These are phyloP conservation scores for Nitzschia sp. DNA, from an alignment of 108 stramenopile genomes.

Conservation along the genomic window DNA sequence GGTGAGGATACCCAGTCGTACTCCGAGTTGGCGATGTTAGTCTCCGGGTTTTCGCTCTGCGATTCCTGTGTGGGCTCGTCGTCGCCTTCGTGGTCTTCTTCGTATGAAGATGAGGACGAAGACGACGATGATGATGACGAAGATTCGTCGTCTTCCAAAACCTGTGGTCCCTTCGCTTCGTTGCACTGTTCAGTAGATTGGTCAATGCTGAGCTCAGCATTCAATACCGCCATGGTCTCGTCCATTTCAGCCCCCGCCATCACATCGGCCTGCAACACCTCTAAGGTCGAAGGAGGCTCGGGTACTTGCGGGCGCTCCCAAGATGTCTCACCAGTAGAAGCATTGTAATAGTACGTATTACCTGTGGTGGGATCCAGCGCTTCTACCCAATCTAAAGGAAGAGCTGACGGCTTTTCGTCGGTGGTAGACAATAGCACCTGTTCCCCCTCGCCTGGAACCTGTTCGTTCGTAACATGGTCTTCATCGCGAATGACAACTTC, in stretches of 20 bases:
- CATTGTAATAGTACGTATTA: conserved; percentile 50
- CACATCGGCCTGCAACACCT: background rate
- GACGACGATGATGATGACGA: background rate
- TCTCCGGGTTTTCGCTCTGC: background rate
- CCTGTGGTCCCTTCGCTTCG: too few species aligned
- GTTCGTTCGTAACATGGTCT: too few species aligned
- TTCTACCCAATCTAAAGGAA: conserved; percentile 58
- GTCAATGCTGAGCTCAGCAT: conserved; percentile 16
- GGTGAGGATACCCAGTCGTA: background rate
- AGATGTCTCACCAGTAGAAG: conserved; percentile 28
- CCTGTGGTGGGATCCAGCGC: conserved; percentile 51
- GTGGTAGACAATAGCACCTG: background rate
- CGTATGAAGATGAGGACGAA: background rate
- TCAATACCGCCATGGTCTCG: conserved; percentile 12
- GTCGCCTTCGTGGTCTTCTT: background rate
- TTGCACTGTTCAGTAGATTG: background rate
- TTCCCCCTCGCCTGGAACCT: background rate
- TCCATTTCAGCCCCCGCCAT: conserved; percentile 4
- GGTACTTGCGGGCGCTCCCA: conserved; percentile 53
- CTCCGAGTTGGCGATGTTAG: background rate
- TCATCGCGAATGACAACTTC: too few species aligned
- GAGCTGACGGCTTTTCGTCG: background rate
- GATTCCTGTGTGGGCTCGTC: background rate
- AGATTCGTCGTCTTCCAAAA: background rate
- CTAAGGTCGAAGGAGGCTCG: background rate